Evolutionary conservation across 768 basidiomycete species (phyloP).

Genomic region (Paxillus involutus): DNA sequence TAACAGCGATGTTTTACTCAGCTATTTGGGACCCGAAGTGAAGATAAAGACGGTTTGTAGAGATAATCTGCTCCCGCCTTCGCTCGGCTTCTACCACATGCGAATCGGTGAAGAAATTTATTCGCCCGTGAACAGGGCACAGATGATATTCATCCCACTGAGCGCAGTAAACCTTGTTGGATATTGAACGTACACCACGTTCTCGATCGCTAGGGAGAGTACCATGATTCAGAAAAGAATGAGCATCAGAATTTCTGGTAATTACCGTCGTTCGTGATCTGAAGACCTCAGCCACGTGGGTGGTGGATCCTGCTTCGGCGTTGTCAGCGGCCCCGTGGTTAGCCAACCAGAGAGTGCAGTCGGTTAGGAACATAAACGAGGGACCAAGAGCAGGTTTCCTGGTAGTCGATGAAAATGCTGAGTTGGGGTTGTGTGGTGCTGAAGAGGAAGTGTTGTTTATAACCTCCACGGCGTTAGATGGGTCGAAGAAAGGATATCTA

Average conservation of each 20-base stretch:
- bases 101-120: not conserved
- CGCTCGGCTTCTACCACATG: not conserved
- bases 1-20: not conserved
- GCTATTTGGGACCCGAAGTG: not conserved
- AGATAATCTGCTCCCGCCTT: not conserved
- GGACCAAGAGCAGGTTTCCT: conserved; percentile 76
- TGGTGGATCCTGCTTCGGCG: conserved; percentile 16
- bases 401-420: conserved; percentile 34
- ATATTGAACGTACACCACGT: conserved; percentile 43
- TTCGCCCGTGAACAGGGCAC: not conserved
- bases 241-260: not conserved
- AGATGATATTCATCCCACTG: conserved; percentile 5
- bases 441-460: conserved; percentile 54
- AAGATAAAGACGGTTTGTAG: not conserved
- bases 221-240: not conserved
- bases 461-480: conserved; percentile 40
- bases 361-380: conserved; percentile 70
- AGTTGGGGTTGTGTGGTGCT: conserved; percentile 30
- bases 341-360: conserved; percentile 73
- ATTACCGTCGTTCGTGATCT: conserved; percentile 43
- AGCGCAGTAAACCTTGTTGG: conserved; percentile 27
- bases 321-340: conserved; percentile 13
- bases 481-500: not conserved
- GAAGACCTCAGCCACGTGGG: conserved; percentile 41
- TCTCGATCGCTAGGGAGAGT: conserved; percentile 33